Base-by-base conservation (phyloP, 257 asterid species). In the Solanum sparsipilum region DNA sequence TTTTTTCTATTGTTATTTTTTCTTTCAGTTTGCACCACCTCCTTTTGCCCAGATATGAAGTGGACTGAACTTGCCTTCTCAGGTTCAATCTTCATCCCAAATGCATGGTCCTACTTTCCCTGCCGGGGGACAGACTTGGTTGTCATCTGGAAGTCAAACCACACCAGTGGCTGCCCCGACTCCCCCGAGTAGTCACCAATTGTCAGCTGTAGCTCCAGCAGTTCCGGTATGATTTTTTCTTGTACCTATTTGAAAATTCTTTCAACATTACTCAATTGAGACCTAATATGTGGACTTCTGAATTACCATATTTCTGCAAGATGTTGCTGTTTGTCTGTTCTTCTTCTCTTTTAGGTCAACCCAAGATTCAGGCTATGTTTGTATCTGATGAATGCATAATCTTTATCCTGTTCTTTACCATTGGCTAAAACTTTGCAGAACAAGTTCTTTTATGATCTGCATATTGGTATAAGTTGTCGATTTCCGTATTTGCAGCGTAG, bases 71-170 rank as follows among this genome's bases (percentile, higher is more conserved):
- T 52, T 87, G 90, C 67, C 94, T 13, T 90, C 95, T 18, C 98
- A 93, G 71, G 91, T 91, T 87, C 98, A 94, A 87, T 94, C 92
- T 67, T 92, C 95, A 88, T 87, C 95, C 52, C 99, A 93, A 90
- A 89, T 92, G 89, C 91, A 94, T 88, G 89, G 92, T 65, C 95
- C 97, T 71, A 84, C 83, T 86, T 93, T 88, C 89, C 90, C 96
- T 36, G 73, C 90, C 32, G 94, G 93, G 21, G 92, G 90, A 16
- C 99, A 95, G 65, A 93, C 94, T 23, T 95, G 98, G 99, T 63
- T 93, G 90, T 94, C 92, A 44, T 91, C 96, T 86, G 90, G 89
- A 58, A 89, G 87, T 94, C 99, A 93, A 87, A 90, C 90, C 88
- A 90, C 96, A 16, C 87, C 95, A 32, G 92, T 78, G 88, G 91